These are phyloP conservation scores for Syzygium aromaticum DNA, from an alignment of 345 rosid genomes.

Conservation along the genomic window DNA sequence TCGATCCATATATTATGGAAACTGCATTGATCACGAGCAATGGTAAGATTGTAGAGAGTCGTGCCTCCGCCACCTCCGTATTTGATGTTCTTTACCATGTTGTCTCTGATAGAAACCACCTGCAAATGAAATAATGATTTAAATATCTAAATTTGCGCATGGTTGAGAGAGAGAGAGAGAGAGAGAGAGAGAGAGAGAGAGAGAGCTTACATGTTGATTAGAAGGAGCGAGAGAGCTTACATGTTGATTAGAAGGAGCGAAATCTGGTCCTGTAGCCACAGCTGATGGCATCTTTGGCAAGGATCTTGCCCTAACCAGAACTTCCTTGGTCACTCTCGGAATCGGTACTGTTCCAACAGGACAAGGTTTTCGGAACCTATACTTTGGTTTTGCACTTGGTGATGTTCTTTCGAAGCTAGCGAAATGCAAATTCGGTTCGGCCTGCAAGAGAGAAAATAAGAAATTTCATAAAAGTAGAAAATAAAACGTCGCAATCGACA, in stretches of 20 bases:
- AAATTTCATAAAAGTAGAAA: background rate
- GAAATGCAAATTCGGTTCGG: background rate
- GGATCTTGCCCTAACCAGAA: background rate
- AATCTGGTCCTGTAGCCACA: background rate
- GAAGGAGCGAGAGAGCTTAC: too few species aligned
- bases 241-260: too few species aligned
- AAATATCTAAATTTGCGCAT: too few species aligned
- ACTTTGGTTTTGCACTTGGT: too few species aligned
- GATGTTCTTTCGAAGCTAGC: too few species aligned
- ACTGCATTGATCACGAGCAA: background rate
- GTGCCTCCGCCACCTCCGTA: too few species aligned
- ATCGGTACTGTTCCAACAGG: too few species aligned
- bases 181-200: too few species aligned
- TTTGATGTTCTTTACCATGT: background rate
- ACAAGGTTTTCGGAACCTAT: too few species aligned
- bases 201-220: too few species aligned
- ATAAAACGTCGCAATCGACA: background rate
- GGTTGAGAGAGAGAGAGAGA: background rate
- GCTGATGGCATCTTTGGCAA: background rate
- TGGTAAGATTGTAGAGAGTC: background rate
- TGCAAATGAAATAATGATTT: background rate
- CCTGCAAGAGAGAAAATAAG: background rate
- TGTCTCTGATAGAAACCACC: background rate
- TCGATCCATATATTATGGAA: background rate
- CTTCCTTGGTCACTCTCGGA: too few species aligned